Percentiles rank a stretch among this genome's conserved stretches.
phyloP scores from a whole-genome alignment of 192 early-diverging fungal species.

The Entomortierella lignicola region DNA sequence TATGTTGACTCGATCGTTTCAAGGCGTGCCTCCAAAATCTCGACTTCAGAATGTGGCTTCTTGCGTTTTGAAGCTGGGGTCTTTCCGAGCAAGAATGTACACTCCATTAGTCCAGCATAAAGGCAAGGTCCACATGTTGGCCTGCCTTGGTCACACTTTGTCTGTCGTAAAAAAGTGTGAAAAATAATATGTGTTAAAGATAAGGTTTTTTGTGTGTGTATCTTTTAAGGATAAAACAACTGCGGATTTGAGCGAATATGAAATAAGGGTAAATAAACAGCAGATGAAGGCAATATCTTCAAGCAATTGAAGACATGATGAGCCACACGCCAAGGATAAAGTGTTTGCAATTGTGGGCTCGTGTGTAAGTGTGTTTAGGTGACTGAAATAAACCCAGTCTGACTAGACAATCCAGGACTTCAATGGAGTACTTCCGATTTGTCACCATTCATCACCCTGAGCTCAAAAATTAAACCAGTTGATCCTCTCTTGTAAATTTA shows the following conservation, averaged over 20 bases:
- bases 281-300: neutral
- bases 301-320: neutral
- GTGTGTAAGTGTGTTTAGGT: neutral
- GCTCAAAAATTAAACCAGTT: slow-evolving; percentile 1
- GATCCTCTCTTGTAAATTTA: neutral
- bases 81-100: slow-evolving; percentile 48
- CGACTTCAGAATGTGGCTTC: slow-evolving; percentile 47
- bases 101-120: slow-evolving; percentile 53
- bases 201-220: no score
- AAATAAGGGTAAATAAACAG: slow-evolving; percentile 2
- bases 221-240: neutral
- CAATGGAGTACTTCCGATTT: neutral
- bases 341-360: neutral
- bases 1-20: slow-evolving; percentile 49
- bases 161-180: slow-evolving; percentile 9
- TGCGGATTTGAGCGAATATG: neutral
- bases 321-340: no score
- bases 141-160: slow-evolving; percentile 49
- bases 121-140: slow-evolving; percentile 54
- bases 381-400: neutral
- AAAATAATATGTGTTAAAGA: slow-evolving; percentile 1
- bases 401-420: no score
- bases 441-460: neutral
- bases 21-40: slow-evolving; percentile 44
- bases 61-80: slow-evolving; percentile 50